Evolutionary conservation across 768 basidiomycete species (phyloP).

Genomic region (Leucosporidium yakuticum): DNA sequence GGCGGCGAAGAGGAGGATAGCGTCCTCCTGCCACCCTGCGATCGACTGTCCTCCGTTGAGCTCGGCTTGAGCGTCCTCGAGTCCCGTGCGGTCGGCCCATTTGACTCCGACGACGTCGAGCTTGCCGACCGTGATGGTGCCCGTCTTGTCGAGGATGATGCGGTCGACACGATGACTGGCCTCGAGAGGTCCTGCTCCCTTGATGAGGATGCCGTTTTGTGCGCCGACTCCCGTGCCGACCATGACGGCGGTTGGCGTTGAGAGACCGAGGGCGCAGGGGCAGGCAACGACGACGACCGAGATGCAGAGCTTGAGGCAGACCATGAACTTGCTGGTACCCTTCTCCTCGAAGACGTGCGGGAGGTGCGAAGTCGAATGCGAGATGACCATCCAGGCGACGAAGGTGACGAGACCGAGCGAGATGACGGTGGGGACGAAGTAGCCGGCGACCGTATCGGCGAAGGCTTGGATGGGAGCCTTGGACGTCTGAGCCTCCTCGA

Average conservation of each 20-base stretch:
- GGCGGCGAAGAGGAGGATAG: conserved; percentile 74
- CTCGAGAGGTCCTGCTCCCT: conserved; percentile 89
- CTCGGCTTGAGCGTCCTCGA: conserved; percentile 8
- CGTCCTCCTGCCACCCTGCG: conserved; percentile 36
- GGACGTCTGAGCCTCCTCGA: conserved; percentile 95
- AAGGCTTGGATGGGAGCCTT: conserved; percentile 98
- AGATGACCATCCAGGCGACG: conserved; percentile 70
- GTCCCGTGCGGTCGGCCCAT: conserved; percentile 52
- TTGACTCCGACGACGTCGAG: conserved; percentile 67
- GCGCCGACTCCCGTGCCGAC: conserved; percentile 97
- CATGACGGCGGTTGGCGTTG: conserved; percentile 98
- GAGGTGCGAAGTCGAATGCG: conserved; percentile 55
- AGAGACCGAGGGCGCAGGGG: conserved; percentile 91
- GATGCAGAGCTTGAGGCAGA: conserved; percentile 94
- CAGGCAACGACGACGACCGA: conserved; percentile 97
- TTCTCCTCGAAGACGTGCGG: conserved; percentile 79
- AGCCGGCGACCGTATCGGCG: conserved; percentile 87
- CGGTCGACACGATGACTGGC: conserved; percentile 74
- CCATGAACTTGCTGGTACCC: conserved; percentile 73
- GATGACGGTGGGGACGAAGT: conserved; percentile 90
- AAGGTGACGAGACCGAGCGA: conserved; percentile 75
- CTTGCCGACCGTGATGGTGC: conserved; percentile 94
- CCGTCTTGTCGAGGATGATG: conserved; percentile 93
- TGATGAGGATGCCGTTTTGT: conserved; percentile 94
- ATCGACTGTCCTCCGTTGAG: not conserved